These are phyloP conservation scores for Suillus decipiens DNA, from an alignment of 768 basidiomycete genomes.

Conservation along the genomic window DNA sequence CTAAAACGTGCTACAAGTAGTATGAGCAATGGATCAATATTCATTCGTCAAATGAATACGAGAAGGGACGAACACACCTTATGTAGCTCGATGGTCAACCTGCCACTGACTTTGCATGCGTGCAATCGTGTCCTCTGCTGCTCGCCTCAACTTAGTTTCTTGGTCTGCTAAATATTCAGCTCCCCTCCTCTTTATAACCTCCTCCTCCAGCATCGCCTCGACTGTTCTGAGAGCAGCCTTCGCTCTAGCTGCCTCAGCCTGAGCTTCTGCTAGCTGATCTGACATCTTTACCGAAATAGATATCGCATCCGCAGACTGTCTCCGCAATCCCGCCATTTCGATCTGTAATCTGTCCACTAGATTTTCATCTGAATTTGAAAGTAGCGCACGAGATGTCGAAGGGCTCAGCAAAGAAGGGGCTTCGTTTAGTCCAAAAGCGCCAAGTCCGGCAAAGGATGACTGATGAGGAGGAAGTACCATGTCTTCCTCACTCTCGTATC, in stretches of 20 bases:
- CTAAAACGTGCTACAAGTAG: background rate
- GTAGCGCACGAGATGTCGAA: constrained; percentile 28
- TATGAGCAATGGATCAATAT: background rate
- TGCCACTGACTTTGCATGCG: constrained; percentile 33
- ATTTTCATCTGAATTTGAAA: constrained; percentile 39
- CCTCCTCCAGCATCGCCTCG: constrained; percentile 63
- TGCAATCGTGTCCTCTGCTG: constrained; percentile 52
- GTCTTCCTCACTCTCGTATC: constrained; percentile 71
- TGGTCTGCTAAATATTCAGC: constrained; percentile 55
- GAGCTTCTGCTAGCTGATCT: constrained; percentile 68
- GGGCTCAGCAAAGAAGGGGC: constrained; percentile 43
- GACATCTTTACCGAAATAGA: constrained; percentile 64
- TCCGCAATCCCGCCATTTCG: constrained; percentile 63
- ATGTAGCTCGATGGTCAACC: constrained; percentile 8
- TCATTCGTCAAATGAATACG: background rate
- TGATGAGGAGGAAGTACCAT: constrained; percentile 48
- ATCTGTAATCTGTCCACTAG: constrained; percentile 63
- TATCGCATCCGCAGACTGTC: constrained; percentile 69
- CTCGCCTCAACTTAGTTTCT: constrained; percentile 45
- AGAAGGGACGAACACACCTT: constrained; percentile 2
- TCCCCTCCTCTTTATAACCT: constrained; percentile 56
- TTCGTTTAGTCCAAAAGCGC: constrained; percentile 35
- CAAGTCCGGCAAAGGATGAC: constrained; percentile 39
- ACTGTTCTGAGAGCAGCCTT: constrained; percentile 54
- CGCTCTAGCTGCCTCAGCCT: constrained; percentile 58